phyloP scores from a whole-genome alignment of 164 flowering plant genomes.

The Dillenia suffruticosa region DNA sequence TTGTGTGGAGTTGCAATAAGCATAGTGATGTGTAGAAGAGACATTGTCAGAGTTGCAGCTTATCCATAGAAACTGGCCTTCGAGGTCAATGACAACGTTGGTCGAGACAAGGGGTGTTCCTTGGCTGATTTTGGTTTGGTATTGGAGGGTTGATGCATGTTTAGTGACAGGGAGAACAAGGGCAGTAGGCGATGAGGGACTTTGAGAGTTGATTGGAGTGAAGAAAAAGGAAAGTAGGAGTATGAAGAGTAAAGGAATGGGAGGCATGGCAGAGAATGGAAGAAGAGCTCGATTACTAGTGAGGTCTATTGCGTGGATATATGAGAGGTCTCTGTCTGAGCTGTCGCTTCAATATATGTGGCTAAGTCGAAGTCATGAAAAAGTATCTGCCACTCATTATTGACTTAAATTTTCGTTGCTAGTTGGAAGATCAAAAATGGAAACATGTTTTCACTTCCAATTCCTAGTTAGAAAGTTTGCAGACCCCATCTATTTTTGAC shows the following conservation, averaged over 20 bases:
- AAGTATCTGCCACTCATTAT: no score
- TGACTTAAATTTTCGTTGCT: no score
- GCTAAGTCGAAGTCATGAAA: no score
- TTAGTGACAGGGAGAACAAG: conserved; percentile 28
- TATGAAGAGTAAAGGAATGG: neutral
- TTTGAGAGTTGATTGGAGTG: conserved; percentile 5
- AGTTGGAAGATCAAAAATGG: no score
- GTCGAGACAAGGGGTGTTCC: conserved; percentile 22
- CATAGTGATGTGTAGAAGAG: conserved; percentile 17
- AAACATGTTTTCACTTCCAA: no score
- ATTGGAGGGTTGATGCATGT: conserved; percentile 26
- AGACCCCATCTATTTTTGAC: no score
- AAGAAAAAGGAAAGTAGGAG: conserved; percentile 2
- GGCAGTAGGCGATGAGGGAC: conserved; percentile 13
- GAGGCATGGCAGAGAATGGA: neutral
- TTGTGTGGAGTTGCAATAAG: conserved; percentile 21
- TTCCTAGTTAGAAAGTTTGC: no score
- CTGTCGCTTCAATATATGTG: no score
- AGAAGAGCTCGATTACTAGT: no score
- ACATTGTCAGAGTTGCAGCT: conserved; percentile 16
- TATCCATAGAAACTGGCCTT: conserved; percentile 26
- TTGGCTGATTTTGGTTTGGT: conserved; percentile 16
- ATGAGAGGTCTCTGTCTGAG: no score
- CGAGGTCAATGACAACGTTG: conserved; percentile 20
- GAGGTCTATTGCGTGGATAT: no score